These are phyloP conservation scores for Microdochium bolleyi DNA, from an alignment of 2,329 filamentous ascomycete species.

Conservation along the genomic window DNA sequence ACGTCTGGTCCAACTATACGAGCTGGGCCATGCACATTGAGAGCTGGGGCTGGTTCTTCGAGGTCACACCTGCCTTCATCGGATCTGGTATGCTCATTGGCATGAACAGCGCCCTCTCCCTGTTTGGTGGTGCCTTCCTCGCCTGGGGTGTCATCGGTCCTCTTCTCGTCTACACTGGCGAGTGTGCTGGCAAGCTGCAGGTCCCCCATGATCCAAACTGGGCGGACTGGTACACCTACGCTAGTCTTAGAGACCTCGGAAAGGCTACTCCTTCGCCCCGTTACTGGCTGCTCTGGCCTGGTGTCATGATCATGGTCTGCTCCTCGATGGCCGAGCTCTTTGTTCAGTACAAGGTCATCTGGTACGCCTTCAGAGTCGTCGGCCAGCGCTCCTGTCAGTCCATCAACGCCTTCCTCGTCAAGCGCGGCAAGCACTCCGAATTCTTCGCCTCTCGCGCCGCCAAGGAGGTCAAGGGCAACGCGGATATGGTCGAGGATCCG, in stretches of 20 bases:
- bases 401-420: slow-evolving; percentile 28
- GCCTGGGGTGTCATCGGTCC: slow-evolving; percentile 52
- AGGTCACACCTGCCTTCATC: slow-evolving; percentile 51
- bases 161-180: slow-evolving; percentile 42
- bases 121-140: slow-evolving; percentile 45
- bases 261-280: slow-evolving; percentile 24
- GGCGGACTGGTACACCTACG: slow-evolving; percentile 25
- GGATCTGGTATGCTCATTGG: slow-evolving; percentile 52
- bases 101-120: slow-evolving; percentile 49
- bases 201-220: slow-evolving; percentile 31
- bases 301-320: slow-evolving; percentile 32
- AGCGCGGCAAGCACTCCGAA: slow-evolving; percentile 29
- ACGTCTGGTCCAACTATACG: slow-evolving; percentile 44
- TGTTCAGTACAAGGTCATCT: slow-evolving; percentile 29
- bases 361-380: slow-evolving; percentile 32
- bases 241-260: slow-evolving; percentile 22
- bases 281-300: slow-evolving; percentile 33
- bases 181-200: slow-evolving; percentile 29
- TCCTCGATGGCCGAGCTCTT: slow-evolving; percentile 28
- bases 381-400: slow-evolving; percentile 34
- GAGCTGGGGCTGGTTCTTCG: slow-evolving; percentile 50
- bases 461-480: slow-evolving; percentile 17
- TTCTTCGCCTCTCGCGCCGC: slow-evolving; percentile 33
- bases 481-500: slow-evolving; percentile 39
- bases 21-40: slow-evolving; percentile 39